These are phyloP conservation scores for Narthecium ossifragum DNA, from an alignment of 106 monocot species.

Conservation along the genomic window DNA sequence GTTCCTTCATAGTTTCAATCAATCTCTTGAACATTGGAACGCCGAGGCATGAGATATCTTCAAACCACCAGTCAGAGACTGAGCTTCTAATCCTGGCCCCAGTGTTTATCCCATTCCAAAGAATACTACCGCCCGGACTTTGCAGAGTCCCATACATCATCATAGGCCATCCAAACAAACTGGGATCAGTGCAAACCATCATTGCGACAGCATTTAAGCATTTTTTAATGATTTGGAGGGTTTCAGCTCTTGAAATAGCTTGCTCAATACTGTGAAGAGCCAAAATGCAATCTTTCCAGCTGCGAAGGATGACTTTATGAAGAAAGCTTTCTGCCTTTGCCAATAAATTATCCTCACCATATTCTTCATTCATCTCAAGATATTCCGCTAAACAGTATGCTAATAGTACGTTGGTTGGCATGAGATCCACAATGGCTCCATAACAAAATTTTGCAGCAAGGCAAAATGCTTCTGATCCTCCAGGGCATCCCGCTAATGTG, in stretches of 20 bases:
- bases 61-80: slow-evolving; percentile 56
- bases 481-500: slow-evolving; percentile 32
- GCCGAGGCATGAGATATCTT: slow-evolving; percentile 38
- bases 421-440: slow-evolving; percentile 26
- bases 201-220: slow-evolving; percentile 23
- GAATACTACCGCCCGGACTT: slow-evolving; percentile 62
- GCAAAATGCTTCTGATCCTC: slow-evolving; percentile 36
- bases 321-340: slow-evolving; percentile 21
- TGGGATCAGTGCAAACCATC: slow-evolving; percentile 50
- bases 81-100: slow-evolving; percentile 32
- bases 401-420: slow-evolving; percentile 29
- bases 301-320: slow-evolving; percentile 24
- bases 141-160: slow-evolving; percentile 46
- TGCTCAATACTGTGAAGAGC: slow-evolving; percentile 32
- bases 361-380: slow-evolving; percentile 61
- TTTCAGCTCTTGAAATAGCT: slow-evolving; percentile 24
- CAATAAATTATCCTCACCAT: slow-evolving; percentile 32
- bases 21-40: slow-evolving; percentile 31
- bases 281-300: slow-evolving; percentile 49
- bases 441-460: slow-evolving; percentile 49
- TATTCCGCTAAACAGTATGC: slow-evolving; percentile 30
- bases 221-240: slow-evolving; percentile 28
- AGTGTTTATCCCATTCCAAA: slow-evolving; percentile 67
- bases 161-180: slow-evolving; percentile 49
- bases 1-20: slow-evolving; percentile 31